Evolutionary conservation across 2,329 filamentous ascomycete species (phyloP), one percentile per base, ranked within the genome.

Genomic region (Botrytis cinerea): DNA sequence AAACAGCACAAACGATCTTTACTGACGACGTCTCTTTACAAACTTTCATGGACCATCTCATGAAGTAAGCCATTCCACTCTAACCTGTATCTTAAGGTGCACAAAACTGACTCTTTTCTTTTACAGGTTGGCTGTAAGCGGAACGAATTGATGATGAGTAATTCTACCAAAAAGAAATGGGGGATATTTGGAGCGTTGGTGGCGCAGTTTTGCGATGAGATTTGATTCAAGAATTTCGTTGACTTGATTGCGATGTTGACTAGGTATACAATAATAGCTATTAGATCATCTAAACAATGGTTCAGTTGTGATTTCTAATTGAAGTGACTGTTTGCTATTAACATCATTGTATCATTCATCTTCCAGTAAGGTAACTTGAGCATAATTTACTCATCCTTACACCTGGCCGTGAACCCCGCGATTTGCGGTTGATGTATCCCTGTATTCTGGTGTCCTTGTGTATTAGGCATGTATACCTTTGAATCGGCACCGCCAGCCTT

Each of bases 31-130:
- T 99, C 72, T 98, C 94, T 72, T 85, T 99, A 81, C 95, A 98
- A 84, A 98, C 95, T 1, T 99, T 99, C 82, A 99, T 99, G 96
- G 96, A 99, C 80, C 95, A 98, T 84, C 86, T 99, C 82, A 99
- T 99, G 96, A 99, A 99, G 93, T 95, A 87, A 84, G 91, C 87
- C 73, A 25, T 48, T 25, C 22, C 20, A 57, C 16, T 68, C 75
- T 73, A 20, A 20, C 75, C 78, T n/a, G 16, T 35, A 60, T 45
- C 14, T 25, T 78, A 73, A 9, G 38, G n/a, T 32, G 32, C 67
- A 46, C 22, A n/a, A 71, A 46, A 51, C 75, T 78, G 73, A 79
- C 61, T 14, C 35, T n/a, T 61, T 57, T 69, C 12, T 74, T 46
- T 71, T 28, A 25, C 68, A 87, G 88, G 79, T 83, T 91, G 81